Percentiles rank a stretch among this genome's conserved stretches.
Conservation (phyloP, 2,329 filamentous ascomycete genomes). For the Phyllosticta citrichinensis region DNA sequence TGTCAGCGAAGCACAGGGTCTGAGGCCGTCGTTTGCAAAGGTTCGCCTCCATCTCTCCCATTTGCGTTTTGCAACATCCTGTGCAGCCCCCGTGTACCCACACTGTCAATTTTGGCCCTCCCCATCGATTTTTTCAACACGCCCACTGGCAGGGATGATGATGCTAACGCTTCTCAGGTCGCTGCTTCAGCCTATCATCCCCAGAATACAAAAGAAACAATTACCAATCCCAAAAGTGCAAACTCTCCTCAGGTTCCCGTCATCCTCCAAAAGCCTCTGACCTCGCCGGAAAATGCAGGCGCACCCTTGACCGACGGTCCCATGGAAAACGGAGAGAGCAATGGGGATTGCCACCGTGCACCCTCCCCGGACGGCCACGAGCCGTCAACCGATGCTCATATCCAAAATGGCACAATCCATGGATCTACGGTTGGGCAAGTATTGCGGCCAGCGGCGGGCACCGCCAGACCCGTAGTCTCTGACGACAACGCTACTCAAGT, state of each 20-base stretch:
- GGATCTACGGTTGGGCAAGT: constrained; percentile 1
- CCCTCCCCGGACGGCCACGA: constrained; percentile 1
- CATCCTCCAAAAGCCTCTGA: constrained; percentile 16
- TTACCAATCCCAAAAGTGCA: constrained; percentile 18
- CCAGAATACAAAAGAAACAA: constrained; percentile 19
- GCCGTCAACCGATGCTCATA: constrained; percentile 3
- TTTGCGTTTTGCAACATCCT: neutral
- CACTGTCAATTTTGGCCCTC: neutral
- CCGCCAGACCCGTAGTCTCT: constrained; percentile 13
- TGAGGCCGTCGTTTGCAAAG: constrained; percentile 66
- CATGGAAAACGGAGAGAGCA: constrained; percentile 4
- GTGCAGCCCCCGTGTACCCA: neutral
- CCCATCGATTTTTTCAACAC: neutral
- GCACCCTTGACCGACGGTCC: neutral
- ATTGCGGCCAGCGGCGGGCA: constrained; percentile 1
- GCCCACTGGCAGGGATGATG: neutral
- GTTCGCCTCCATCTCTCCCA: constrained; percentile 31
- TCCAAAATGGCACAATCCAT: constrained; percentile 6
- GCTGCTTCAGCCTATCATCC: constrained; percentile 30
- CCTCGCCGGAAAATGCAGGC: constrained; percentile 5
- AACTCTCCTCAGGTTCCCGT: constrained; percentile 17
- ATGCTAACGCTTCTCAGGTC: constrained; percentile 24
- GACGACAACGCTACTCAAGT: constrained; percentile 38
- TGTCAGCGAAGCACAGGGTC: constrained; percentile 6
- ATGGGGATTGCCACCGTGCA: neutral